A percentile compares a stretch with the other conserved stretches of the same genome.
phyloP scores from a whole-genome alignment of 2,329 filamentous ascomycete species.

The Beauveria sp. region DNA sequence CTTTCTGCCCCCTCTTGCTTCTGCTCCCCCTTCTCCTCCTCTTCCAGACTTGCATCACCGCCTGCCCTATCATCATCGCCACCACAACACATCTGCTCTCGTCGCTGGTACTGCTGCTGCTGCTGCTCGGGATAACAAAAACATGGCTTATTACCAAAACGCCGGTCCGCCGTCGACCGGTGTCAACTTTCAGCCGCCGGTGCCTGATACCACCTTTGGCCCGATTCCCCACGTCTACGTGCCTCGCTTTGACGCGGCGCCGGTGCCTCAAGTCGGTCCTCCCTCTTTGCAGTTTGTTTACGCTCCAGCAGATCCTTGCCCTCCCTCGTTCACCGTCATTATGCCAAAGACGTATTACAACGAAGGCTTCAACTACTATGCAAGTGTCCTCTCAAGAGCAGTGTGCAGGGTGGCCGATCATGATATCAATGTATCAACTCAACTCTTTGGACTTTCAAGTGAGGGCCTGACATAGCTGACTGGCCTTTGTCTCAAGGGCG shows the following conservation, averaged over 20 bases:
- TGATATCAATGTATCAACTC: background rate
- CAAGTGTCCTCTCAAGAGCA: constrained; percentile 23
- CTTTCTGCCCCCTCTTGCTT: background rate
- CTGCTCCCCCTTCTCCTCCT: background rate
- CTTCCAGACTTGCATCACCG: background rate
- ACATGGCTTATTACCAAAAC: constrained; percentile 36
- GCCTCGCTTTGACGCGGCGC: constrained; percentile 40
- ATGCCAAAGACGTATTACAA: constrained; percentile 26
- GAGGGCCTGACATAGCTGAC: background rate
- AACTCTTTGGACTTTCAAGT: background rate
- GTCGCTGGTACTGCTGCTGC: constrained; percentile 14
- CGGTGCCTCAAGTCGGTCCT: constrained; percentile 27
- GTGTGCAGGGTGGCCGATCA: background rate
- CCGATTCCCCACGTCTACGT: constrained; percentile 47
- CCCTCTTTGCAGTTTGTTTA: constrained; percentile 22
- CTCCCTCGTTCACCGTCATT: constrained; percentile 21
- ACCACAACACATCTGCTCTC: constrained; percentile 12
- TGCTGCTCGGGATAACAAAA: constrained; percentile 1
- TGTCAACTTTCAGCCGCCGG: constrained; percentile 50
- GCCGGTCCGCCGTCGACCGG: constrained; percentile 33
- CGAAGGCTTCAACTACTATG: constrained; percentile 30
- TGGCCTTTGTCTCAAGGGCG: background rate
- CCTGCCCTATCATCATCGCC: constrained; percentile 9
- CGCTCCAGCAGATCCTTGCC: constrained; percentile 13
- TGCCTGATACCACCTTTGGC: constrained; percentile 49